Conservation (phyloP, 192 early-diverging fungal genomes). For the Borealophlyctis nickersoniae region DNA sequence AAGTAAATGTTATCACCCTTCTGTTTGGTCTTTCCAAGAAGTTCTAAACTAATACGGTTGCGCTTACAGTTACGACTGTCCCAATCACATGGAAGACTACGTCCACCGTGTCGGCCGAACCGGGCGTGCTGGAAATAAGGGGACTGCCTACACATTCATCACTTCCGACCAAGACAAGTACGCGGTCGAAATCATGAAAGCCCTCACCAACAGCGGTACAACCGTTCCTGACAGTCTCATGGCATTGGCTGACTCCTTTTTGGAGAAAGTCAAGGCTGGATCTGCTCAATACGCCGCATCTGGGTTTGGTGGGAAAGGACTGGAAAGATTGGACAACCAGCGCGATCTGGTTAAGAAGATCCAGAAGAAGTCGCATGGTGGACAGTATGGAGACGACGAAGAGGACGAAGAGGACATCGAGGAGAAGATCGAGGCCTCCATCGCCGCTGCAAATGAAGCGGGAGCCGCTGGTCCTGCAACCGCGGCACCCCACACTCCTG, state of each 20-base stretch:
- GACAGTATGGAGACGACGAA: slow-evolving; percentile 57
- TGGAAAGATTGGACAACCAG: slow-evolving; percentile 91
- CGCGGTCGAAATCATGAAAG: slow-evolving; percentile 81
- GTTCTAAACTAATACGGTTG: no score
- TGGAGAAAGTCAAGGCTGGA: slow-evolving; percentile 75
- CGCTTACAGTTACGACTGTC: slow-evolving; percentile 97
- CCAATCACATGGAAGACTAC: slow-evolving; percentile 99
- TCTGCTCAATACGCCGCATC: slow-evolving; percentile 63
- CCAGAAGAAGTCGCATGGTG: slow-evolving; percentile 80
- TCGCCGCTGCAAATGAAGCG: slow-evolving; percentile 16
- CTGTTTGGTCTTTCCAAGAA: no score
- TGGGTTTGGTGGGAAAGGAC: slow-evolving; percentile 96
- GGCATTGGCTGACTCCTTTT: slow-evolving; percentile 72
- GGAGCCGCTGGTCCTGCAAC: slow-evolving; percentile 7
- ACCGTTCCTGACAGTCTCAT: slow-evolving; percentile 75
- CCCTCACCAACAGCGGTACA: slow-evolving; percentile 72
- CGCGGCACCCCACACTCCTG: slow-evolving; percentile 5
- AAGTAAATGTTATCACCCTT: no score
- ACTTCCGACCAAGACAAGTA: slow-evolving; percentile 91
- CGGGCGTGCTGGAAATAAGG: slow-evolving; percentile 96
- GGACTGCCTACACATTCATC: slow-evolving; percentile 94
- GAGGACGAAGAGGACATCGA: slow-evolving; percentile 48
- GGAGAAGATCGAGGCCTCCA: slow-evolving; percentile 28
- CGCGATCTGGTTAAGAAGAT: slow-evolving; percentile 85
- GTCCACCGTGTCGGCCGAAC: slow-evolving; percentile 98